Evolutionary conservation across 2,329 filamentous ascomycete genomes (phyloP), one percentile per base, ranked within the genome.

Genomic region (Botrytis aclada): DNA sequence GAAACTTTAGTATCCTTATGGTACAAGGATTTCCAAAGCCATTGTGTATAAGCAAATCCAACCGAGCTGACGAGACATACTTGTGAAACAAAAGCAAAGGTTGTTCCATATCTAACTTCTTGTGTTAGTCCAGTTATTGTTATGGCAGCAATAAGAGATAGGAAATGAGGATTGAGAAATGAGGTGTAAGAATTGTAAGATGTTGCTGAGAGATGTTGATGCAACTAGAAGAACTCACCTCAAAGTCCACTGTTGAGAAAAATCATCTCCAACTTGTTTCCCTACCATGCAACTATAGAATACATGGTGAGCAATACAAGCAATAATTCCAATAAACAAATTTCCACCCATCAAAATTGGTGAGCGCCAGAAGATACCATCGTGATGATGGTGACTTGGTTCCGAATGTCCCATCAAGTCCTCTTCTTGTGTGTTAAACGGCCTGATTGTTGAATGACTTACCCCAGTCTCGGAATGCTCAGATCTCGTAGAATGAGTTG

Each of bases 311-410:
- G 56, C 56, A 18, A 76, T 12, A 69, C 71, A 66, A 18, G 72
- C 47, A 51, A 74, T 39, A 7, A 76, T 61, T 9, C 74, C 75
- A 62, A 72, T 22, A 2, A 75, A 25, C 5, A 75, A 61, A 34
- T 70, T 73, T 20, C 47, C 70, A 34, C 70, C 58, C 75, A 76
- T 76, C 9, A 47, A 37, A 2, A 70, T 70, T 18, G 75, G 75
- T 10, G 75, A 76, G 25, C 69, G 63, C 75, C 74, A 77, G 61
- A 75, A 77, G 2, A 72, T 60, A 22, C 71, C 64, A 69, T 72
- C 45, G 6, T 72, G 64, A 29, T 54, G 20, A 32, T 70, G 41
- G 20, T 29, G 37, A 41, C 25, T 45, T 39, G 54, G n/a, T 16
- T 45, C 39, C 14, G 20, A 70, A 25, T 1, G 18, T 9, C 5